Conservation (phyloP, 2,329 filamentous ascomycete genomes). For the Stagonosporopsis rhizophila region DNA sequence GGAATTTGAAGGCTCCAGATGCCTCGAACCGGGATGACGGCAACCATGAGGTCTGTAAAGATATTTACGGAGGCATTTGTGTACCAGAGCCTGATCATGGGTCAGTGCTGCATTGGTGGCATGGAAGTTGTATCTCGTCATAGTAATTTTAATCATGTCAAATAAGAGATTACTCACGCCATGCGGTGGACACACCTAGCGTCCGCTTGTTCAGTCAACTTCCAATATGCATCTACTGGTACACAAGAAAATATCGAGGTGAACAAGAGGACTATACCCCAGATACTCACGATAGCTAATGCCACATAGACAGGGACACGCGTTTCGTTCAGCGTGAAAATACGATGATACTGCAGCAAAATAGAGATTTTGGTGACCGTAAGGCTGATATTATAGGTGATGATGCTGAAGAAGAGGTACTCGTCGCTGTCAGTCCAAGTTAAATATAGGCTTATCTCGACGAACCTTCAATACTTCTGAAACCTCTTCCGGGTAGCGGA, state of each 20-base stretch:
- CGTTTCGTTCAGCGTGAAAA: slow-evolving; percentile 34
- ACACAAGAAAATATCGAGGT: slow-evolving; percentile 30
- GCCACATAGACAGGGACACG: slow-evolving; percentile 32
- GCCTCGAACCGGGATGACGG: slow-evolving; percentile 30
- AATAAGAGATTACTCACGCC: slow-evolving; percentile 4
- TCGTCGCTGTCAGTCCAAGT: slow-evolving; percentile 17
- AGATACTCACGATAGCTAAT: slow-evolving; percentile 29
- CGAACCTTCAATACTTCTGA: slow-evolving; percentile 26
- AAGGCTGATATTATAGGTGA: slow-evolving; percentile 32
- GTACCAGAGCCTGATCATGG: slow-evolving; percentile 21
- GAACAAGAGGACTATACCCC: slow-evolving; percentile 22
- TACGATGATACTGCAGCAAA: slow-evolving; percentile 37
- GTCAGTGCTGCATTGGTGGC: neutral
- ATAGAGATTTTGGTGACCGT: slow-evolving; percentile 39
- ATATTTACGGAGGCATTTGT: slow-evolving; percentile 34
- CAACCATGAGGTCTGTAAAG: slow-evolving; percentile 34
- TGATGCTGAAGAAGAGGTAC: slow-evolving; percentile 38
- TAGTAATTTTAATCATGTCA: neutral
- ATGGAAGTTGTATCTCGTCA: neutral
- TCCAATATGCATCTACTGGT: slow-evolving; percentile 34
- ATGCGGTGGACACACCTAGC: slow-evolving; percentile 12
- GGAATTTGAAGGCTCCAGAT: slow-evolving; percentile 37
- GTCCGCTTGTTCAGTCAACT: slow-evolving; percentile 2
- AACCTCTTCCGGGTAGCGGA: slow-evolving; percentile 22
- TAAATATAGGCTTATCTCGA: neutral